Base-by-base conservation (phyloP, 2,329 filamentous ascomycete genomes). In the Aspergillus unguis region DNA sequence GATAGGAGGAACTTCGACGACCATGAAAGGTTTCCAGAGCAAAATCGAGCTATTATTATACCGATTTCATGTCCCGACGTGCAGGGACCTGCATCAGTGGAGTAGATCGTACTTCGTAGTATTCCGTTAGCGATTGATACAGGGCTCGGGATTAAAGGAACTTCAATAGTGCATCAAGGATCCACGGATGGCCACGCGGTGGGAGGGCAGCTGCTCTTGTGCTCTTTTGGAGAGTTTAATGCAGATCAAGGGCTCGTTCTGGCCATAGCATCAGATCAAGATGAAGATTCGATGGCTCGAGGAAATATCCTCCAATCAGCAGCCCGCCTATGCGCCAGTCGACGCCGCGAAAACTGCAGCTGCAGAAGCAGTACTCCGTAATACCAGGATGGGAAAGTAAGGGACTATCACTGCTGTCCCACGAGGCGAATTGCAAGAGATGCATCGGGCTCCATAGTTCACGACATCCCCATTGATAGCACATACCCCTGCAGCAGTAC, bases 91-190 rank as follows among this genome's bases (percentile, higher is more conserved):
- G 23, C 28, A 47, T 47, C 17, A 17, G 35, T 26, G 36, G 37
- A 29, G 44, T 33, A 11, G 17, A 17, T 17, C 17, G 17, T 17
- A 17, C 17, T 17, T 17, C 17, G 17, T 17, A 17, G 17, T 17
- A 17, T 17, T 17, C 17, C 31, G 38, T 25, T 26, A 10, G 6
- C 6, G 38, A 33, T 7, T 6, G 32, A 25, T 26, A 6, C 35
- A 45, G 35, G 42, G 35, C 42, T 11, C n/a, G 43, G 43, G 33
- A 41, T 41, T 44, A 29, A 43, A 46, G 29, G 43, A 42, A 49
- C 31, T 28, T 40, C 49, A 42, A 51, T 51, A 51, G 41, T 23
- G 42, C 17, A 45, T 33, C 27, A 17, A 25, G 33, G 48, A 44
- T 44, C 48, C 42, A 51, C 33, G 48, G 48, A 46, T 51, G 33